phyloP scores from a whole-genome alignment of 371 early-diverging fungal genomes.

The Caulochytrium protostelioides region DNA sequence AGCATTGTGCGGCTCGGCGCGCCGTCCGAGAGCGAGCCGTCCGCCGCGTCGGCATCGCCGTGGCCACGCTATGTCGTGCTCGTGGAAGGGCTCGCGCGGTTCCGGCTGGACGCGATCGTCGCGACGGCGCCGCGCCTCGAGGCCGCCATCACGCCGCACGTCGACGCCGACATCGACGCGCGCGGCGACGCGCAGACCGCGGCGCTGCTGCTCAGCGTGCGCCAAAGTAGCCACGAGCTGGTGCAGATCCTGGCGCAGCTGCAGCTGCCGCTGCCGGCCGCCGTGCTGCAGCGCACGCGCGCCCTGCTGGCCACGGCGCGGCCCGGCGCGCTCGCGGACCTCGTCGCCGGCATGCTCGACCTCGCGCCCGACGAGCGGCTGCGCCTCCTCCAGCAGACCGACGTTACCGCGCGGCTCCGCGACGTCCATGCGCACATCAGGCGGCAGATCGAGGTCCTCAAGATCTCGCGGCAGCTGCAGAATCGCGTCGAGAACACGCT shows the following conservation, averaged over 20 bases:
- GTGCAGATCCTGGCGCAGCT: constrained; percentile 26
- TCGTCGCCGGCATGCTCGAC: constrained; percentile 49
- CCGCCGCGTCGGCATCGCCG: neutral
- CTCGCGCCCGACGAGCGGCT: constrained; percentile 48
- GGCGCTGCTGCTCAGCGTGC: constrained; percentile 33
- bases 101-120: constrained; percentile 10
- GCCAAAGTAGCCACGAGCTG: constrained; percentile 31
- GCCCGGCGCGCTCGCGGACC: constrained; percentile 42
- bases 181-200: constrained; percentile 25
- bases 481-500: constrained; percentile 54
- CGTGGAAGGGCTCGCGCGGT: constrained; percentile 11
- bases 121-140: constrained; percentile 11
- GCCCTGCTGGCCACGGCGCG: constrained; percentile 40
- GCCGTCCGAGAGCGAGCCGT: constrained; percentile 3
- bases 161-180: constrained; percentile 1
- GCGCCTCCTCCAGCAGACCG: constrained; percentile 29
- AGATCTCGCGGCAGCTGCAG: constrained; percentile 56
- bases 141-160: constrained; percentile 6
- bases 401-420: constrained; percentile 33
- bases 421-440: constrained; percentile 41
- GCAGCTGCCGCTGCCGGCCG: constrained; percentile 43
- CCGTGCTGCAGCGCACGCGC: constrained; percentile 36
- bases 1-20: constrained; percentile 7
- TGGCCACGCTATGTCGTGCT: neutral
- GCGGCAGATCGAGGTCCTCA: constrained; percentile 58